Base-by-base conservation (phyloP, 2,329 filamentous ascomycete genomes). In the Microsporum ferrugineum region DNA sequence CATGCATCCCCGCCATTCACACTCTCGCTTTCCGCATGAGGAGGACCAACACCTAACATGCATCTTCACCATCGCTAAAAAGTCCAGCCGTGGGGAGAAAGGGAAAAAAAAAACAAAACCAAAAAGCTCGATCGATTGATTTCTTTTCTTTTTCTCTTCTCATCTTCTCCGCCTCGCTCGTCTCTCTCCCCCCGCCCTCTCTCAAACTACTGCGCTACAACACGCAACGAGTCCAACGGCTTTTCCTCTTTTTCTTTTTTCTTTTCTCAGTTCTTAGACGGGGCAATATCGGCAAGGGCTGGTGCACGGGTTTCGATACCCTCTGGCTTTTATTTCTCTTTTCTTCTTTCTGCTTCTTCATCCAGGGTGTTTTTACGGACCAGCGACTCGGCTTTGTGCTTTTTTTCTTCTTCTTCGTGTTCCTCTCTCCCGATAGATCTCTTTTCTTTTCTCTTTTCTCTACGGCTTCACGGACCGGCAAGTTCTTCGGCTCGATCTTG, bases 181-280 rank as follows among this genome's bases (percentile, higher is more conserved):
- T 33, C 39, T 23, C 17, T 58, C 41, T 17, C 57, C 7, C 29
- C 33, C 45, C 43, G 41, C 41, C 51, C 49, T 34, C 27, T 33
- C 31, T 8, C 29, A 27, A 45, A n/a, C 56, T 41, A 17, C 39
- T 23, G 36, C 41, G 23, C 56, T n/a, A 29, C 56, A 8, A 27
- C 41, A 43, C 36, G 43, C 39, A 34, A 38, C 38, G 34, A 27
- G 57, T 58, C 17, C 45, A 55, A 49, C 31, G 56, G 57, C 57
- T 41, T 58, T 61, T 51, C 38, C 43, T 57, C 57, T 57, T 59
- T 55, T 51, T 64, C 63, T 64, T 58, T 60, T 59, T 63, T 59
- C 60, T 58, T 60, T 62, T 60, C 57, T 62, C 60, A 64, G 63
- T 64, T 63, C 63, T 59, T 58, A 65, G 61, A 60, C 45, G 60